These are phyloP conservation scores for Hebeloma cylindrosporum DNA, from an alignment of 768 basidiomycete genomes.

Conservation along the genomic window DNA sequence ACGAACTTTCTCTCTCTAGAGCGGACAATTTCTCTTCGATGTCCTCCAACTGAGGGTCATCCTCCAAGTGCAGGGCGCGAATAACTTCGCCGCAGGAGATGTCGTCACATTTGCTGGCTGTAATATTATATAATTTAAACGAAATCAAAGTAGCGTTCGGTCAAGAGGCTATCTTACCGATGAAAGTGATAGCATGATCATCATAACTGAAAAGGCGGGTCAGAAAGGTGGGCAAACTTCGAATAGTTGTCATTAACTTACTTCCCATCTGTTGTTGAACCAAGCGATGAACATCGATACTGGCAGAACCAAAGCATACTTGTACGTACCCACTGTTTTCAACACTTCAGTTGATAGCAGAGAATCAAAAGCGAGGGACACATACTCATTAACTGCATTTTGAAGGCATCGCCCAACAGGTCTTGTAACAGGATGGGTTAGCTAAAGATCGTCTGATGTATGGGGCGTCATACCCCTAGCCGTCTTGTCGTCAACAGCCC, in stretches of 20 bases:
- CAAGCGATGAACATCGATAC: background rate
- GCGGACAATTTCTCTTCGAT: constrained; percentile 48
- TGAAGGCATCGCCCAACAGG: constrained; percentile 65
- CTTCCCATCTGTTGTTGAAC: constrained; percentile 48
- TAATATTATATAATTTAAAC: background rate
- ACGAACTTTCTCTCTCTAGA: constrained; percentile 33
- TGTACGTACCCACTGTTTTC: constrained; percentile 44
- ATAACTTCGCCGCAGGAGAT: constrained; percentile 61
- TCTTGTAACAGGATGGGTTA: constrained; percentile 31
- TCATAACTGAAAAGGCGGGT: constrained; percentile 44
- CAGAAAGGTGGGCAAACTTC: background rate
- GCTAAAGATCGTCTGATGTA: no score
- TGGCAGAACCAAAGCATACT: background rate
- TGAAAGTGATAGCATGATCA: constrained; percentile 58
- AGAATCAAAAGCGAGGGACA: constrained; percentile 12
- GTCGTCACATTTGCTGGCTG: constrained; percentile 65
- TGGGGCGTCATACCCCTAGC: constrained; percentile 47
- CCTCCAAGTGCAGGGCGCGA: constrained; percentile 46
- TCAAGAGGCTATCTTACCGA: constrained; percentile 39
- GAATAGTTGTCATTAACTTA: constrained; percentile 28
- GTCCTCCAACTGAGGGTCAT: constrained; percentile 50
- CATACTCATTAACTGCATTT: constrained; percentile 59
- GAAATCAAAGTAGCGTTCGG: background rate
- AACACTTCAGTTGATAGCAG: constrained; percentile 7
- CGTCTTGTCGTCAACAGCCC: constrained; percentile 66